A percentile compares a stretch with the other conserved stretches of the same genome.
Evolutionary conservation across 2,329 filamentous ascomycete genomes (phyloP).

Genomic region (Triangularia verruculosa): DNA sequence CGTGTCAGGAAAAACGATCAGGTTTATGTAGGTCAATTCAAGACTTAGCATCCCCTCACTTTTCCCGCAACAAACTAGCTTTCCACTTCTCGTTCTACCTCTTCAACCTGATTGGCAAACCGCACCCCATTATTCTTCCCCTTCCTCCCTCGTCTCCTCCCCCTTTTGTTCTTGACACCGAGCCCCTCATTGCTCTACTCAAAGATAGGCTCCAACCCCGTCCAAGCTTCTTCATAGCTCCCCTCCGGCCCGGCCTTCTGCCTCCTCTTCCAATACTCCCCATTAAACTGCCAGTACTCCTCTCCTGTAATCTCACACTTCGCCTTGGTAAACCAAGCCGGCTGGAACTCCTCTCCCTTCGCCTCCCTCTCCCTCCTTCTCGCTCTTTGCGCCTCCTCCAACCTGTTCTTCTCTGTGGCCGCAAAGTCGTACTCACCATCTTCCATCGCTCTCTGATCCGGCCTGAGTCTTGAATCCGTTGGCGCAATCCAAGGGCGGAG

Average conservation of each 20-base stretch:
- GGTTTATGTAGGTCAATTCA: too few species aligned
- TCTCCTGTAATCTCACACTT: constrained; percentile 79
- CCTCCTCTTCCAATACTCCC: constrained; percentile 80
- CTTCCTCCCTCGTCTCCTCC: background rate
- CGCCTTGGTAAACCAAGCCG: constrained; percentile 79
- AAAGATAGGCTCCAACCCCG: constrained; percentile 71
- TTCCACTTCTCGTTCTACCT: background rate
- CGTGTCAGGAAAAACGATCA: too few species aligned
- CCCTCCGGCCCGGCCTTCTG: constrained; percentile 61
- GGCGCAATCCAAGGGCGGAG: constrained; percentile 76
- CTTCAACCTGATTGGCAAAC: background rate
- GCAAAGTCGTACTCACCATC: constrained; percentile 96
- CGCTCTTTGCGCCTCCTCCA: constrained; percentile 87
- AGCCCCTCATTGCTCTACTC: background rate
- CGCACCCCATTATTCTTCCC: background rate
- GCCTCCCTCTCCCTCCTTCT: constrained; percentile 70
- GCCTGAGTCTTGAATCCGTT: constrained; percentile 87
- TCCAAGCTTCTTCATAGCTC: constrained; percentile 56
- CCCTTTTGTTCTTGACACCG: background rate
- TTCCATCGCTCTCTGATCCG: constrained; percentile 97
- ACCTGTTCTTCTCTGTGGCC: constrained; percentile 86
- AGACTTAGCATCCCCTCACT: too few species aligned
- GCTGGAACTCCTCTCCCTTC: constrained; percentile 74
- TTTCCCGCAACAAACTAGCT: too few species aligned
- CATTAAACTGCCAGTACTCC: constrained; percentile 84